Conservation (phyloP, 2,329 filamentous ascomycete genomes). For the Fusarium xylarioides region DNA sequence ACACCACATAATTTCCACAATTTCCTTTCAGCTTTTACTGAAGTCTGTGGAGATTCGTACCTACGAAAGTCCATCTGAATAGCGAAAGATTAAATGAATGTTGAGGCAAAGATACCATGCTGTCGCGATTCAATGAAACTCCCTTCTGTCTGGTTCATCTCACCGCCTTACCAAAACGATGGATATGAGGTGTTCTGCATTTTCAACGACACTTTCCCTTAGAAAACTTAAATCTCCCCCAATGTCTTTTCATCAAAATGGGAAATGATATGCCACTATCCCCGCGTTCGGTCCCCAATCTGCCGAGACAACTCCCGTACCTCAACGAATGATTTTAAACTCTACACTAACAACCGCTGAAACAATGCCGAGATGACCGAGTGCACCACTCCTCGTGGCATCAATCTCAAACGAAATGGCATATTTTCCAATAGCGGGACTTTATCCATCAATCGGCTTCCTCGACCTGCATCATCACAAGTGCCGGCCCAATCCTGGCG, state of each 20-base stretch:
- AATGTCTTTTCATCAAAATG: accelerated
- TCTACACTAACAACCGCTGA: background rate
- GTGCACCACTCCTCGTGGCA: too few species aligned
- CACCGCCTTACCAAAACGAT: background rate
- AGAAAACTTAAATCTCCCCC: background rate
- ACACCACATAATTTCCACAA: too few species aligned
- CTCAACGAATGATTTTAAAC: background rate
- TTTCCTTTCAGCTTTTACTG: too few species aligned
- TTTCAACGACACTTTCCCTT: background rate
- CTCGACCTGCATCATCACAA: background rate
- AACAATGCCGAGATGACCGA: background rate
- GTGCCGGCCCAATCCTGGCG: conserved; percentile 2
- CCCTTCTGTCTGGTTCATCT: too few species aligned
- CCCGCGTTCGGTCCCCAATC: conserved; percentile 4
- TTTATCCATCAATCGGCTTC: conserved; percentile 28
- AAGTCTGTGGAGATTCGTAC: too few species aligned
- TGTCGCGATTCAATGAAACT: accelerated
- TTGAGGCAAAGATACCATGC: too few species aligned
- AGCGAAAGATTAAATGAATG: too few species aligned
- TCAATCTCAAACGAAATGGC: background rate
- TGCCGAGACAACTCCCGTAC: background rate
- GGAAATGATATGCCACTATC: conserved; percentile 9
- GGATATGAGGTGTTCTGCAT: accelerated
- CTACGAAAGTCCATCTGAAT: too few species aligned
- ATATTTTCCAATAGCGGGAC: background rate